phyloP scores from a whole-genome alignment of 257 asterid species.

The Capsicum pubescens region DNA sequence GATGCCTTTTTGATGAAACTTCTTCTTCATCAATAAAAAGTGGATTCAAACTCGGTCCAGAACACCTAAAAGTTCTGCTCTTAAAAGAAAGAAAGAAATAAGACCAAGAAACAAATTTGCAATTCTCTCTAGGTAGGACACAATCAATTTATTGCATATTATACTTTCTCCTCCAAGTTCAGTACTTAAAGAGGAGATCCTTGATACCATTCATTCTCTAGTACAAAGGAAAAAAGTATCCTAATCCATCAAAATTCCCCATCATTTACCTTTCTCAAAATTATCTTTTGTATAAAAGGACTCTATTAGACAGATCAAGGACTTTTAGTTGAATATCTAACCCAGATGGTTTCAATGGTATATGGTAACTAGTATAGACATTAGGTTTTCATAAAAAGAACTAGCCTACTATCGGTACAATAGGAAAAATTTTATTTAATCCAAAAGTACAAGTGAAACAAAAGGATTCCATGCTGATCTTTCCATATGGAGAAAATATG shows the following conservation, averaged over 20 bases:
- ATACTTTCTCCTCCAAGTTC: slow-evolving; percentile 22
- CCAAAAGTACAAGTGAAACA: not conserved
- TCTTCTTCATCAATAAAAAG: not conserved
- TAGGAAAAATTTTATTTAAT: not conserved
- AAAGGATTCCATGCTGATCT: slow-evolving; percentile 16
- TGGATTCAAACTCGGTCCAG: not conserved
- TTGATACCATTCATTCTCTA: not conserved
- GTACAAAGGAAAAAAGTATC: slow-evolving; percentile 6
- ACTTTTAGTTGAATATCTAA: not conserved
- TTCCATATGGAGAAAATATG: not conserved
- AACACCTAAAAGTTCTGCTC: not conserved
- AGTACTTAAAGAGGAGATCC: no score
- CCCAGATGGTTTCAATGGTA: no score
- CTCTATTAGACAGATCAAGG: not conserved
- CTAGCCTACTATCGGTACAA: not conserved
- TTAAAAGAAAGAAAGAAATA: not conserved
- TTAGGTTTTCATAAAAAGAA: not conserved
- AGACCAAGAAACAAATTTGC: not conserved
- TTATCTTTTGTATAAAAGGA: not conserved
- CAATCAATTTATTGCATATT: not conserved
- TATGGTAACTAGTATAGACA: not conserved
- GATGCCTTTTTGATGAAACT: not conserved
- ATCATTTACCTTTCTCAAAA: not conserved
- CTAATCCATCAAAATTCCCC: not conserved
- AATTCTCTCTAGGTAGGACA: not conserved